These are phyloP conservation scores for Helianthus annuus DNA, from an alignment of 129 eudicot species.

Conservation along the genomic window DNA sequence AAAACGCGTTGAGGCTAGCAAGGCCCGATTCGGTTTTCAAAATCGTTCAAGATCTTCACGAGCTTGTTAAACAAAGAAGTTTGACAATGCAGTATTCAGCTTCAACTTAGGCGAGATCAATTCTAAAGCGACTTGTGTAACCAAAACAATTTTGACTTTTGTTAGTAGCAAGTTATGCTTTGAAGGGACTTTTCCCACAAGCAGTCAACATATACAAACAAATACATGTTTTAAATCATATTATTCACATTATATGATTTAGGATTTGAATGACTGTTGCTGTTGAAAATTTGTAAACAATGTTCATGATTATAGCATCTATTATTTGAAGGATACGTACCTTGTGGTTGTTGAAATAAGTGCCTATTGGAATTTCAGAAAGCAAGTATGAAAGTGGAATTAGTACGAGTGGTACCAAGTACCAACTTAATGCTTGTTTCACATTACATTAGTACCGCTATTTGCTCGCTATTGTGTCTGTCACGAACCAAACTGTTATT, in stretches of 20 bases:
- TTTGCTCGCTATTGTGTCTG: too few relatives aligned
- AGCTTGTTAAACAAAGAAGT: conserved; percentile 73
- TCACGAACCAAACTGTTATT: too few relatives aligned
- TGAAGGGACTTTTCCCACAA: conserved; percentile 6
- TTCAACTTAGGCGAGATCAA: conserved; percentile 29
- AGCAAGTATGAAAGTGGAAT: neutral
- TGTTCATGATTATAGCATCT: conserved; percentile 13
- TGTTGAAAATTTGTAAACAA: conserved; percentile 19
- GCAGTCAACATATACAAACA: conserved; percentile 17
- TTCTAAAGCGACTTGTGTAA: conserved; percentile 32
- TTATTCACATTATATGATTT: conserved; percentile 20
- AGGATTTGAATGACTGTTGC: neutral
- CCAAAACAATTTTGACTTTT: conserved; percentile 37
- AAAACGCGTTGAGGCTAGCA: conserved; percentile 73
- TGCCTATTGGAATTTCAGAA: neutral
- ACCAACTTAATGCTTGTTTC: too few relatives aligned
- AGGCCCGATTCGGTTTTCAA: conserved; percentile 91
- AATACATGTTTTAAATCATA: conserved; percentile 19
- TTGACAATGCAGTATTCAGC: conserved; percentile 43
- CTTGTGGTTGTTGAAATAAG: conserved; percentile 5
- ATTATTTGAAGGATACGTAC: neutral
- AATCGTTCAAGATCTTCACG: conserved; percentile 97
- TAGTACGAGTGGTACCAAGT: too few relatives aligned
- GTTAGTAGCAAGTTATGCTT: conserved; percentile 34
- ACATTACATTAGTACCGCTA: too few relatives aligned